Percentiles rank a stretch among this genome's conserved stretches.
These are phyloP conservation scores for Colletotrichum sp. DNA, from an alignment of 2,329 filamentous ascomycete genomes.

Conservation along the genomic window DNA sequence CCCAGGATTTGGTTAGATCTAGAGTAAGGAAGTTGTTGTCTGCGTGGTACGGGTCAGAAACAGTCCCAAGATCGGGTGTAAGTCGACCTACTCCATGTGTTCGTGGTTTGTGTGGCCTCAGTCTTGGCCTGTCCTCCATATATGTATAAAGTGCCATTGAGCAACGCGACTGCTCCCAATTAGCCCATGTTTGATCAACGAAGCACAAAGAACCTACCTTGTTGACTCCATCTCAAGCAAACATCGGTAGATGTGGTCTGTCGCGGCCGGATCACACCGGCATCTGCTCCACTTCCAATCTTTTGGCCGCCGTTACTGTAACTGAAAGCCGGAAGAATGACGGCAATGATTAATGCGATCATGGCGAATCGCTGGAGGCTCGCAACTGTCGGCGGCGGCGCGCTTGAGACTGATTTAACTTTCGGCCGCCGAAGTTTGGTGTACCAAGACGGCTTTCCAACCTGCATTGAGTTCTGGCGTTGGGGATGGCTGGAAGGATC, in stretches of 20 bases:
- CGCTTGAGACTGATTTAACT: slow-evolving; percentile 47
- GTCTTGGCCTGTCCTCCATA: slow-evolving; percentile 74
- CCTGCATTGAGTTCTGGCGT: slow-evolving; percentile 19
- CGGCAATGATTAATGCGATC: slow-evolving; percentile 54
- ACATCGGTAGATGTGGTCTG: slow-evolving; percentile 42
- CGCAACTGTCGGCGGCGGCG: slow-evolving; percentile 44
- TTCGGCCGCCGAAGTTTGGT: slow-evolving; percentile 47
- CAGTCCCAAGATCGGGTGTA: background rate
- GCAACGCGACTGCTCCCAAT: slow-evolving; percentile 56
- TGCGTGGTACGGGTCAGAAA: slow-evolving; percentile 31
- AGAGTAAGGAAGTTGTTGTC: slow-evolving; percentile 75
- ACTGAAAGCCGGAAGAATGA: slow-evolving; percentile 53
- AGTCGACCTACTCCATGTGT: slow-evolving; percentile 70
- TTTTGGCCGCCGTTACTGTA: slow-evolving; percentile 45
- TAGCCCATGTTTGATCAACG: background rate
- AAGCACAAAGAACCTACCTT: slow-evolving; percentile 46
- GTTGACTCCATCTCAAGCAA: slow-evolving; percentile 70
- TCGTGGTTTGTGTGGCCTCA: slow-evolving; percentile 57
- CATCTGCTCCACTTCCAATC: slow-evolving; percentile 48
- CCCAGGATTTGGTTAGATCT: slow-evolving; percentile 77
- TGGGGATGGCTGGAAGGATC: slow-evolving; percentile 23
- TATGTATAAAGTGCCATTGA: slow-evolving; percentile 79
- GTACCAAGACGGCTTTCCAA: slow-evolving; percentile 41
- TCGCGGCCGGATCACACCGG: slow-evolving; percentile 44
- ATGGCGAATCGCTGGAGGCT: slow-evolving; percentile 50